Evolutionary conservation across 1,284 basidiomycete genomes (phyloP), one percentile per base, ranked within the genome.

Genomic region (Naganishia albida): DNA sequence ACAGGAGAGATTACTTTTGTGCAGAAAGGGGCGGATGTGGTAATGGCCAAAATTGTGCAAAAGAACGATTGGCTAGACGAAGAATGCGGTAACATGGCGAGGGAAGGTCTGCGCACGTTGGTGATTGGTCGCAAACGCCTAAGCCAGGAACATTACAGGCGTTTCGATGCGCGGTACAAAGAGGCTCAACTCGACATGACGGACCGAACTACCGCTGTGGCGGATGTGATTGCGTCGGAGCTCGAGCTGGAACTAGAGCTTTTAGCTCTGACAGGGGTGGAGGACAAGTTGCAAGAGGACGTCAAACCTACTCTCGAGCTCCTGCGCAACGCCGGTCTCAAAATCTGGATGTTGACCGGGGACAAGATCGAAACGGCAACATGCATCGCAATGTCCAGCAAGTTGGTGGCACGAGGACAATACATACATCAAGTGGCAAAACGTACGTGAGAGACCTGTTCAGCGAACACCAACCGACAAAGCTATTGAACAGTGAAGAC

Each of bases 261-360:
- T 30, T 80, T 98, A 6, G 95, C 95, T 1, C 78, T 99, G 68
- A 99, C 96, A 0, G 96, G 95, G 30, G 96, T 99, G 1, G 96
- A 99, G 78, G 96, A 99, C 78, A 98, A 98, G 79, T 80, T 99
- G 64, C 96, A 99, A 73, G 95, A 98, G 66, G 94, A 95, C 44
- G 95, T 99, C 71, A 94, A 91, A 78, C 86, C 88, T 46, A 98
- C 96, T 0, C 80, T 99, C 67, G 96, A 99, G 80, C 76, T 98
- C 54, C 78, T 99, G 70, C 83, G 94, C 68, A 99, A 99, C 75
- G 96, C 95, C 0, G 95, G 95, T 1, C 88, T 99, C 80, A 97
- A 93, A 82, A 97, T 99, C 64, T 99, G 96, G 96, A 99, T 99
- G 96, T 82, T 99, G 72, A 99, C 96, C 0, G 96, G 96, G 0